Evolutionary conservation across 2,329 filamentous ascomycete species (phyloP).

Genomic region (Fusarium nisikadoi): DNA sequence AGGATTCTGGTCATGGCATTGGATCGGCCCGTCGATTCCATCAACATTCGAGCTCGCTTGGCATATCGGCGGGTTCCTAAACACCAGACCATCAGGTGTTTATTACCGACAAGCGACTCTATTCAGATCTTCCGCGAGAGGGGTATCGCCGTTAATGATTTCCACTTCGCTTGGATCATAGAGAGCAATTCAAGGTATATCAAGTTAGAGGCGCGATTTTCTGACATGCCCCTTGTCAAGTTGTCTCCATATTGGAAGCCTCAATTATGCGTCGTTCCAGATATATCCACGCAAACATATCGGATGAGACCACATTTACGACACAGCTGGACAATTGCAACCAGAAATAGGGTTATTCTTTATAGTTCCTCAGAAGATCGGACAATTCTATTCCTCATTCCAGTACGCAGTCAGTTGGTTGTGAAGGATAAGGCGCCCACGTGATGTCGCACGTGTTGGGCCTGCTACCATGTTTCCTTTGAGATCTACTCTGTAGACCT

Average conservation of each 20-base stretch:
- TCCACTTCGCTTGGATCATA: slow-evolving; percentile 8
- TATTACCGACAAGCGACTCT: slow-evolving; percentile 8
- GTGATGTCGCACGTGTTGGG: slow-evolving; percentile 16
- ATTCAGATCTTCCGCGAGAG: not conserved
- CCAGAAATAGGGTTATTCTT: not conserved
- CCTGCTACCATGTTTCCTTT: no score
- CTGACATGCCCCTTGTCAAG: slow-evolving; percentile 19
- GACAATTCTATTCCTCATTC: not conserved
- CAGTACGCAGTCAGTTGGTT: no score
- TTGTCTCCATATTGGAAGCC: slow-evolving; percentile 12
- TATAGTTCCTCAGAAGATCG: not conserved
- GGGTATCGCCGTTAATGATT: not conserved
- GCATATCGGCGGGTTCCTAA: slow-evolving; percentile 24
- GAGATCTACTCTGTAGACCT: not conserved
- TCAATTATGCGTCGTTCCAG: slow-evolving; percentile 12
- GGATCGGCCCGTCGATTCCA: slow-evolving; percentile 38
- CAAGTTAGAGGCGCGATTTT: slow-evolving; percentile 22
- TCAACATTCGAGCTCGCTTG: slow-evolving; percentile 33
- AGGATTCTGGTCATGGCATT: slow-evolving; percentile 11
- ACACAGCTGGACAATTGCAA: not conserved
- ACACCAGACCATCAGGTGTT: slow-evolving; percentile 31
- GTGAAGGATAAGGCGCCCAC: not conserved
- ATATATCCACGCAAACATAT: not conserved
- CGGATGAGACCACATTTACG: not conserved
- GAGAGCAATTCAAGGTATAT: slow-evolving; percentile 17